Conservation (phyloP, 2,329 filamentous ascomycete genomes). For the Phaeosphaeria sp. region DNA sequence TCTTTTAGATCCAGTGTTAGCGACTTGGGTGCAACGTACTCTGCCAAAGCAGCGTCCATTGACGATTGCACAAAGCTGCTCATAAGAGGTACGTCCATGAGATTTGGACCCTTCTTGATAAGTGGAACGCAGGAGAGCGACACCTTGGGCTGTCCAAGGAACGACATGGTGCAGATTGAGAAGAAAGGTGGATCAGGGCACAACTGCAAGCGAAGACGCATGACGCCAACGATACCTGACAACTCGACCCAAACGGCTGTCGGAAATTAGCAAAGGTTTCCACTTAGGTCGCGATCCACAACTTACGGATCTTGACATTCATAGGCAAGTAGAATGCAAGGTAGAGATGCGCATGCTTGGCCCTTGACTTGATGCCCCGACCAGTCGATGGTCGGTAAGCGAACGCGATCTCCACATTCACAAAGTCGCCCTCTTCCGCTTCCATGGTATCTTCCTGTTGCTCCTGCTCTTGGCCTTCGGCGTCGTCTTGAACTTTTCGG, state of each 20-base stretch:
- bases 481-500: slow-evolving; percentile 56
- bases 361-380: slow-evolving; percentile 66
- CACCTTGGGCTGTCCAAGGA: slow-evolving; percentile 77
- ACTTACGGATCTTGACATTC: slow-evolving; percentile 59
- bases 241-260: slow-evolving; percentile 77
- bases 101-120: slow-evolving; percentile 71
- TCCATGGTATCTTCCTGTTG: slow-evolving; percentile 61
- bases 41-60: slow-evolving; percentile 74
- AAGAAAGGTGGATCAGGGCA: slow-evolving; percentile 80
- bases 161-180: slow-evolving; percentile 74
- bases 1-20: slow-evolving; percentile 76
- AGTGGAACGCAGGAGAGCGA: slow-evolving; percentile 74
- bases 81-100: slow-evolving; percentile 78
- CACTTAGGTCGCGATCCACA: neutral
- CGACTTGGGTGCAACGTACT: slow-evolving; percentile 79
- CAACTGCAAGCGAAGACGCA: slow-evolving; percentile 73
- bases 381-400: slow-evolving; percentile 71
- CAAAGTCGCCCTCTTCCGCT: slow-evolving; percentile 77
- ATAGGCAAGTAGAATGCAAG: slow-evolving; percentile 73
- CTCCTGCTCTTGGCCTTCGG: slow-evolving; percentile 43
- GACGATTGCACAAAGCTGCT: slow-evolving; percentile 77
- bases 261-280: slow-evolving; percentile 18
- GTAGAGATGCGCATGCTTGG: slow-evolving; percentile 75
- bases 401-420: slow-evolving; percentile 78
- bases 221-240: slow-evolving; percentile 72